Percentiles rank a stretch among this genome's conserved stretches.
Evolutionary conservation across 305 asterid species (phyloP).

Genomic region (Striga hermonthica): DNA sequence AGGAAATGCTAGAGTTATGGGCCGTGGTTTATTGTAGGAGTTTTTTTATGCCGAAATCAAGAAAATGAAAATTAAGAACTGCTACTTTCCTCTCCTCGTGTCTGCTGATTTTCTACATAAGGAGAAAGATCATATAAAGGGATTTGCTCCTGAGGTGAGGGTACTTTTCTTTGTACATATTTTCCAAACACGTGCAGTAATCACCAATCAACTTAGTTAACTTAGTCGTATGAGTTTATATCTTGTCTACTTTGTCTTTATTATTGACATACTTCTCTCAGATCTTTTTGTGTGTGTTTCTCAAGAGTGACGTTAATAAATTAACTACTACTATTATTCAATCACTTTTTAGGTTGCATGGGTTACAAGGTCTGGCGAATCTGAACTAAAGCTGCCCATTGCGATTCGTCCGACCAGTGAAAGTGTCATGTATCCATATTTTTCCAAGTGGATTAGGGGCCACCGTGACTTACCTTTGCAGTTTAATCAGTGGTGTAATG

Average conservation of each 20-base stretch:
- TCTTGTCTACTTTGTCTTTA: background rate
- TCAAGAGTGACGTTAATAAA: too few relatives aligned
- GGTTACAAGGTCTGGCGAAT: conserved; percentile 92
- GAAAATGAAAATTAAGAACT: conserved; percentile 88
- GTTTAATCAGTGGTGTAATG: conserved; percentile 49
- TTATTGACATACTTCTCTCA: too few relatives aligned
- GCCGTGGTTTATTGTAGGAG: conserved; percentile 37
- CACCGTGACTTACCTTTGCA: conserved; percentile 93
- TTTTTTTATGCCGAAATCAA: conserved; percentile 88
- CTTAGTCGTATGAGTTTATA: background rate
- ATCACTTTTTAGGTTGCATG: conserved; percentile 67
- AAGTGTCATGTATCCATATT: conserved; percentile 94
- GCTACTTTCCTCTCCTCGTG: conserved; percentile 89
- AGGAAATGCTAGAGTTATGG: too few relatives aligned
- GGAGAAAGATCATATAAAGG: conserved; percentile 94
- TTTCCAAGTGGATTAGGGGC: conserved; percentile 94
- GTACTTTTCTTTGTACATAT: conserved; percentile 24
- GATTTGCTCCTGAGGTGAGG: conserved; percentile 97
- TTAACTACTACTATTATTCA: background rate
- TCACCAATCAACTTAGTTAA: background rate
- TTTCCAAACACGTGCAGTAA: background rate
- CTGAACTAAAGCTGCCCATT: conserved; percentile 88
- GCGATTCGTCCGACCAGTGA: conserved; percentile 98
- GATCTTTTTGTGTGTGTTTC: too few relatives aligned
- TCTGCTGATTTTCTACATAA: conserved; percentile 68